Conservation (phyloP, 2,329 filamentous ascomycete genomes). For the Hyphodiscus sp. region DNA sequence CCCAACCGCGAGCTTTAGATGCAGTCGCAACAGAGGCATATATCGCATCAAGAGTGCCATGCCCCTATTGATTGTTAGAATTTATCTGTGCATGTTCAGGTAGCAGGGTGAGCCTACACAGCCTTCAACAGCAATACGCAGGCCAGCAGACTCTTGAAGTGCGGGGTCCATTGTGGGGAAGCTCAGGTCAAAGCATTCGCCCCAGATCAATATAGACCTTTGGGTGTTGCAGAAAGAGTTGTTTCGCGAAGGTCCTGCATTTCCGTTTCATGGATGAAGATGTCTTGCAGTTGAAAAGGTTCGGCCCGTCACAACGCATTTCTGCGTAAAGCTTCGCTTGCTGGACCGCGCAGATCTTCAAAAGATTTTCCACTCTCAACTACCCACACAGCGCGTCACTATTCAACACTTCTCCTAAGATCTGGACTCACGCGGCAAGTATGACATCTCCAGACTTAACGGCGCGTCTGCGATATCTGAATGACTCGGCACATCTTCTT, state of each 20-base stretch:
- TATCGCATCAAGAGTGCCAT: slow-evolving; percentile 86
- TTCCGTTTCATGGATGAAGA: background rate
- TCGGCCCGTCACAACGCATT: background rate
- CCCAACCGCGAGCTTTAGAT: slow-evolving; percentile 67
- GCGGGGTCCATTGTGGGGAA: slow-evolving; percentile 19
- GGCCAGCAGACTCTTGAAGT: slow-evolving; percentile 33
- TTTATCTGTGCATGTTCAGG: background rate
- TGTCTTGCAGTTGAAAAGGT: background rate
- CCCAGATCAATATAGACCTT: background rate
- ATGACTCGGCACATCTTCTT: slow-evolving; percentile 54
- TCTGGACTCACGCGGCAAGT: background rate
- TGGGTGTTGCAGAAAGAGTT: background rate
- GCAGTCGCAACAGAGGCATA: slow-evolving; percentile 71
- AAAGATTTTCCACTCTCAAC: background rate
- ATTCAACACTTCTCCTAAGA: background rate
- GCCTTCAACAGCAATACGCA: slow-evolving; percentile 80
- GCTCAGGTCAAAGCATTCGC: background rate
- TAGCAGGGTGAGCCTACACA: slow-evolving; percentile 52
- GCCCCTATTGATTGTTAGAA: slow-evolving; percentile 52
- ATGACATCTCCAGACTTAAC: slow-evolving; percentile 25
- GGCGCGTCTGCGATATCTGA: slow-evolving; percentile 36
- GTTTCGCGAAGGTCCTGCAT: background rate
- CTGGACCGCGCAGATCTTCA: background rate
- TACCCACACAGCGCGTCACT: slow-evolving; percentile 6
- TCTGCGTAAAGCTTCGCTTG: background rate